These are phyloP conservation scores for Sporisorium reilianum DNA, from an alignment of 1,284 basidiomycete species.

Conservation along the genomic window DNA sequence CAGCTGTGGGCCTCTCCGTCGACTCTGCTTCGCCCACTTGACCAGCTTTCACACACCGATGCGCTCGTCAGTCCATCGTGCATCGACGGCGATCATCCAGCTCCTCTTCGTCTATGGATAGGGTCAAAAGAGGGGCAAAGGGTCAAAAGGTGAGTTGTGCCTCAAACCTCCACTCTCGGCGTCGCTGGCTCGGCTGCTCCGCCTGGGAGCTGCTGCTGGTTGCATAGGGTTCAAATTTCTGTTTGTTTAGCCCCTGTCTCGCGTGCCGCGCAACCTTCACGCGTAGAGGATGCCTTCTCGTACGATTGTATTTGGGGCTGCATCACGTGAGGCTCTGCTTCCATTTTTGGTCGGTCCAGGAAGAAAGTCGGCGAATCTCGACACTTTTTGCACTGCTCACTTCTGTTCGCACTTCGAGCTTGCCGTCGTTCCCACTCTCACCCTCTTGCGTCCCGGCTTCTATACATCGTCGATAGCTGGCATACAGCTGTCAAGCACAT, in stretches of 20 bases:
- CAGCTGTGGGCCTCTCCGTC: neutral
- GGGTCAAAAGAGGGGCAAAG: neutral
- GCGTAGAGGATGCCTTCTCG: constrained; percentile 16
- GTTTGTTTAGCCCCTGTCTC: constrained; percentile 31
- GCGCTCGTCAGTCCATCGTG: neutral
- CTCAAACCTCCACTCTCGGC: constrained; percentile 6
- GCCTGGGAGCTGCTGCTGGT: neutral
- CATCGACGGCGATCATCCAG: constrained; percentile 1
- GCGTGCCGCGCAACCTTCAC: constrained; percentile 17
- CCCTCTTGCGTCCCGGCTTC: neutral
- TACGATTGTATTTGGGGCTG: neutral
- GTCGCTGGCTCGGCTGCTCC: neutral
- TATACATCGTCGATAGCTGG: neutral
- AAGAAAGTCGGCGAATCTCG: constrained; percentile 27
- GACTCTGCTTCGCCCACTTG: neutral
- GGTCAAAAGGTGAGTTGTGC: neutral
- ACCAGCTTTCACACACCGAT: neutral
- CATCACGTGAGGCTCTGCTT: constrained; percentile 27
- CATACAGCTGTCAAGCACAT: neutral
- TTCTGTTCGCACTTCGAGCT: neutral
- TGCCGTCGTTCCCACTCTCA: no score
- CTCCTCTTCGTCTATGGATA: neutral
- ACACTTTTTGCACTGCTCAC: constrained; percentile 19
- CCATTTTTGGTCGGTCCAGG: neutral
- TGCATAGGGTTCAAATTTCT: constrained; percentile 20